These are phyloP conservation scores for Nannochloris sp. DNA, from an alignment of 139 green algal genomes.

Conservation along the genomic window DNA sequence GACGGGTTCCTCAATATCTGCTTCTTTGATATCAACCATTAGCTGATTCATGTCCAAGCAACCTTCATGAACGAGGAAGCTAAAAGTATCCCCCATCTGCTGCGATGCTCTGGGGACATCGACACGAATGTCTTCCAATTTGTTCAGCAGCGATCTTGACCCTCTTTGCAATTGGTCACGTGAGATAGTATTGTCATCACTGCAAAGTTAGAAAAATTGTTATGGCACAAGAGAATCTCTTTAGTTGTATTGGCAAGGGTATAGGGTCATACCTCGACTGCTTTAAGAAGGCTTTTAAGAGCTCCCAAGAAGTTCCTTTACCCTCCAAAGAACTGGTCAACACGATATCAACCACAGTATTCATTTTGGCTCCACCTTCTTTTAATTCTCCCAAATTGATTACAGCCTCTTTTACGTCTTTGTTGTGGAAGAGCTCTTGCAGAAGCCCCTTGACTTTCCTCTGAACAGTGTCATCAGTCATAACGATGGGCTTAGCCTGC, in stretches of 20 bases:
- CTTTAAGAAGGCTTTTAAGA: conserved; percentile 12
- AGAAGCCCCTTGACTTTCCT: conserved; percentile 20
- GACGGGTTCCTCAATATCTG: conserved; percentile 14
- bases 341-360: conserved; percentile 19
- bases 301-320: conserved; percentile 20
- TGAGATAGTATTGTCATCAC: not conserved
- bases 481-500: not conserved
- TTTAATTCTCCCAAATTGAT: conserved; percentile 23
- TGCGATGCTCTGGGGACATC: conserved; percentile 29
- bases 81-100: conserved; percentile 27
- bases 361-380: conserved; percentile 8
- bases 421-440: conserved; percentile 17
- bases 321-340: conserved; percentile 9
- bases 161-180: conserved; percentile 12
- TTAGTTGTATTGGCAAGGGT: not conserved
- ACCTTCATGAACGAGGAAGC: conserved; percentile 18
- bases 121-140: conserved; percentile 24
- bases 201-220: not conserved
- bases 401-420: conserved; percentile 20
- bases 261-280: not conserved
- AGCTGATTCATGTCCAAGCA: conserved; percentile 17
- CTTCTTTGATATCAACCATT: conserved; percentile 15
- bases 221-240: not conserved
- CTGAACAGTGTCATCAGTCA: conserved; percentile 8
- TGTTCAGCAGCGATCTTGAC: conserved; percentile 12